Evolutionary conservation across 108 stramenopile species (phyloP), one percentile per base, ranked within the genome.

Genomic region (Stephanodiscus minutulus): DNA sequence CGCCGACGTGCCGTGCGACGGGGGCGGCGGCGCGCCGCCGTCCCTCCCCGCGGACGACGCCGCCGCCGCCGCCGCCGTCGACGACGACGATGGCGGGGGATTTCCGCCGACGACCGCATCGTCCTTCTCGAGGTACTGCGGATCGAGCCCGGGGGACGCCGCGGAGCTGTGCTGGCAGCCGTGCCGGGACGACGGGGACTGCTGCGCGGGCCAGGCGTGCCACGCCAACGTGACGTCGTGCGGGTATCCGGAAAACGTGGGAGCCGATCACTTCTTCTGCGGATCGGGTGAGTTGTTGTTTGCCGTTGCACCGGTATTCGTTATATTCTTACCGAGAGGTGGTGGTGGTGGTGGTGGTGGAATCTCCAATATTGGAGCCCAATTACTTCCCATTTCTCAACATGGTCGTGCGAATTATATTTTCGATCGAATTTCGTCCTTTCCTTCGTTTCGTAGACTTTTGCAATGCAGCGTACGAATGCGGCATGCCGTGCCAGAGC

Each of bases 1-100:
- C 77, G 91, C 93, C 39, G 91, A 94, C 64, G 87, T 87, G 0
- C 85, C 93, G 0, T 91, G 93, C 56, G 71, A 82, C 53, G 25
- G 58, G 25, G 12, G 31, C 7, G 24, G 55, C 12, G 28, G 37
- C 11, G 56, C 63, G 37, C 37, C 55, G 21, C n/a, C n/a, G n/a
- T n/a, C n/a, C n/a, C n/a, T n/a, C n/a, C n/a, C n/a, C n/a, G n/a
- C n/a, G n/a, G n/a, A n/a, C n/a, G n/a, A n/a, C n/a, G n/a, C n/a
- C n/a, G n/a, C n/a, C n/a, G n/a, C n/a, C n/a, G n/a, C n/a, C n/a
- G n/a, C n/a, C 10, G 25, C 13, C 55, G 46, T 18, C 64, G 54
- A 29, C 73, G 56, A 48, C 43, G 56, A 50, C 46, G 27, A 29
- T 37, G n/a, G 7, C 21, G 1, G 5, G 33, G 10, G n/a, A 36